phyloP scores from a whole-genome alignment of 495 filamentous ascomycete species.

The Cetradonia linearis region DNA sequence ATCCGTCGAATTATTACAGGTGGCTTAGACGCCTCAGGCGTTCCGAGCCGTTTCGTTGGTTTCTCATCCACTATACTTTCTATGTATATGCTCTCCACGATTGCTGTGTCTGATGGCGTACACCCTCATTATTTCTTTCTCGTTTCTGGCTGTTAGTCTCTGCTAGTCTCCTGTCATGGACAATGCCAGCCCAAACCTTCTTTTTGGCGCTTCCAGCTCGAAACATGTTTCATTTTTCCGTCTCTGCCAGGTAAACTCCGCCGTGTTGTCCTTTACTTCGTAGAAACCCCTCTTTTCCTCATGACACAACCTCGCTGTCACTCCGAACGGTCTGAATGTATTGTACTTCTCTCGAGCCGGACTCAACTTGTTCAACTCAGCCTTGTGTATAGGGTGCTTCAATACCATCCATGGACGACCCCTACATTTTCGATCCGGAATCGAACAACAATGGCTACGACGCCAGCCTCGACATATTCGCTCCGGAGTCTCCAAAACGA shows the following conservation, averaged over 20 bases:
- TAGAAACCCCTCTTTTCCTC: not conserved
- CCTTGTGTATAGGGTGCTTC: not conserved
- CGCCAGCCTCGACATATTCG: not conserved
- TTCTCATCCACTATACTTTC: not conserved
- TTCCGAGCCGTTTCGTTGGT: conserved; percentile 3
- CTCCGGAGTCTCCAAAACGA: not conserved
- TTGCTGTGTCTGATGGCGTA: not conserved
- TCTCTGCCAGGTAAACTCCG: not conserved
- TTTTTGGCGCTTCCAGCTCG: conserved; percentile 1
- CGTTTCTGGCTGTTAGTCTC: not conserved
- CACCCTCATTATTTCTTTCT: not conserved
- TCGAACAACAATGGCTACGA: not conserved
- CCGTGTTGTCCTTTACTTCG: not conserved
- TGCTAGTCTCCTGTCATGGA: not conserved
- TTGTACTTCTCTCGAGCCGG: not conserved
- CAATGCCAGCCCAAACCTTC: not conserved
- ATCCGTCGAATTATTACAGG: not conserved
- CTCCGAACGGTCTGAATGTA: not conserved
- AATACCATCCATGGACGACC: not conserved
- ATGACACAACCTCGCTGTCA: not conserved
- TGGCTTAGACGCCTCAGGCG: conserved; percentile 7
- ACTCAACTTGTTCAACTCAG: not conserved
- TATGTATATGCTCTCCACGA: not conserved
- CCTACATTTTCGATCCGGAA: not conserved
- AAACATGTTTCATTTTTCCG: not conserved